Conservation (phyloP, 257 asterid genomes). For the Jasminum sambac region DNA sequence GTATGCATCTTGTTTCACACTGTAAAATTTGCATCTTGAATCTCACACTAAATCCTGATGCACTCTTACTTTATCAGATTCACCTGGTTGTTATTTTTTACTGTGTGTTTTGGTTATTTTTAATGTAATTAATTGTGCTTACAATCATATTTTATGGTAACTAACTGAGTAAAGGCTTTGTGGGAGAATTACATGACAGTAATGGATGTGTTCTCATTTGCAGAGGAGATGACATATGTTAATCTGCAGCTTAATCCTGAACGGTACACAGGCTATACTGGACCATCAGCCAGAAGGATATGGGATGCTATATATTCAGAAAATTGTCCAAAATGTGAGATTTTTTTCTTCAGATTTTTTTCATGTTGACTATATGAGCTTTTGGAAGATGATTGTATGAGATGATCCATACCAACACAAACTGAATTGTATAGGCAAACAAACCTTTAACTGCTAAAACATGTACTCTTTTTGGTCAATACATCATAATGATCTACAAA, state of each 20-base stretch:
- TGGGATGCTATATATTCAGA: slow-evolving; percentile 95
- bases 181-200: slow-evolving; percentile 17
- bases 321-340: slow-evolving; percentile 89
- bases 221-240: slow-evolving; percentile 95
- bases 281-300: slow-evolving; percentile 90
- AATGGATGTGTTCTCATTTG: slow-evolving; percentile 25
- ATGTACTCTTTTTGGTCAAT: background rate
- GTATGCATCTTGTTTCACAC: slow-evolving; percentile 15
- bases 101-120: background rate
- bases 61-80: background rate
- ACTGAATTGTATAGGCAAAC: background rate
- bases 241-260: slow-evolving; percentile 90
- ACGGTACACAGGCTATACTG: slow-evolving; percentile 90
- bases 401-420: background rate
- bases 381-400: slow-evolving; percentile 10
- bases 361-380: slow-evolving; percentile 17
- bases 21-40: background rate
- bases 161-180: slow-evolving; percentile 16
- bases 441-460: background rate
- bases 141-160: background rate
- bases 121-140: background rate
- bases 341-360: slow-evolving; percentile 10
- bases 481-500: slow-evolving; percentile 13
- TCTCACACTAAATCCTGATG: background rate
- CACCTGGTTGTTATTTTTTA: background rate